Evolutionary conservation across 2,329 filamentous ascomycete species (phyloP), one percentile per base, ranked within the genome.

Genomic region (Botryotinia globosa): DNA sequence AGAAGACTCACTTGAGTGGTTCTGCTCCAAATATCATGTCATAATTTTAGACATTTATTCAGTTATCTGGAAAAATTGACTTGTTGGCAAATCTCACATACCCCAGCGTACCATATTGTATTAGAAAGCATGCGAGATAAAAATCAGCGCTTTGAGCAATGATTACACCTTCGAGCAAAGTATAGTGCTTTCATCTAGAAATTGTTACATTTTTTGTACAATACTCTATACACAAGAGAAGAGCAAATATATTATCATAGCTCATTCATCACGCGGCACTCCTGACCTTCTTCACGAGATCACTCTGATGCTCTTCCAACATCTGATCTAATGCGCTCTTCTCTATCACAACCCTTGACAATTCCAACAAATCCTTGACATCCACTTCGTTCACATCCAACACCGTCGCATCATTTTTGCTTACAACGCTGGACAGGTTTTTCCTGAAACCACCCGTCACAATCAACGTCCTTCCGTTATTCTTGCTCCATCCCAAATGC

Each of bases 341-440:
- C 87, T 99, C 96, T 79, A 99, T 89, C 74, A 99, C 90, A 74
- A 99, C 85, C 79, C 94, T 90, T 71, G 92, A 92, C 71, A 91
- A 90, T 84, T 96, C 93, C 77, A 99, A 84, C 76, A 99, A 83
- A 81, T 98, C 93, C 87, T 98, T 99, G 75, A 99, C 94, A 83
- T 98, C 96, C 51, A 99, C 93, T 75, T 97, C 92, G n/a, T 87
- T 84, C 73, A 91, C 85, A 73, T 88, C 87, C 77, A 94, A 84
- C 14, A 91, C 91, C 72, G 89, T 88, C 32, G 92, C 93, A 74
- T 94, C 87, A 79, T 88, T 84, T 14, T 88, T 84, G 25, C 54
- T 61, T 80, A 97, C 85, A 48, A 91, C 90, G 54, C 86, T 86
- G 77, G 90, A 91, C 66, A 98, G 84, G 72, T 88, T 87, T 59